phyloP scores from a whole-genome alignment of 2,329 filamentous ascomycete species.

The Pseudogymnoascus sp. region DNA sequence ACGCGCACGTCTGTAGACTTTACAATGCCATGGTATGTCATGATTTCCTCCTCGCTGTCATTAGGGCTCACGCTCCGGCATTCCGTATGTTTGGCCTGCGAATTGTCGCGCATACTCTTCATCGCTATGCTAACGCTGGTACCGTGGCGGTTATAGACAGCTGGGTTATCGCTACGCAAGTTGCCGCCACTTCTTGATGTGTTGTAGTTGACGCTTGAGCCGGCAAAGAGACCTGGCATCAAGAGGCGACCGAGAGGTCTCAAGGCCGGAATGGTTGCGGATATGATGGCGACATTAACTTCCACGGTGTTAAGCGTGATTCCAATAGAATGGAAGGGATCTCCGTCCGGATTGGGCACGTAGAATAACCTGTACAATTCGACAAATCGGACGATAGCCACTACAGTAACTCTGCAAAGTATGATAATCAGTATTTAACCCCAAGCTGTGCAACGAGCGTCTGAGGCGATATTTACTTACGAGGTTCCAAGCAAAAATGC shows the following conservation, averaged over 20 bases:
- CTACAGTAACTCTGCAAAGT: slow-evolving; percentile 27
- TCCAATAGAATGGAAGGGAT: slow-evolving; percentile 19
- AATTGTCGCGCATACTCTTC: background rate
- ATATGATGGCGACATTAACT: slow-evolving; percentile 33
- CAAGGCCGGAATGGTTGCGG: slow-evolving; percentile 31
- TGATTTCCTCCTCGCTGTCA: slow-evolving; percentile 34
- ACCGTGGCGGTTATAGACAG: background rate
- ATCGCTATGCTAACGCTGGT: slow-evolving; percentile 1
- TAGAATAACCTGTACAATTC: slow-evolving; percentile 25
- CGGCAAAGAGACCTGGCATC: slow-evolving; percentile 30
- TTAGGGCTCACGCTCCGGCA: slow-evolving; percentile 30
- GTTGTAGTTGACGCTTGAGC: slow-evolving; percentile 9
- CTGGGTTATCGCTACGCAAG: background rate
- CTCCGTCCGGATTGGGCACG: slow-evolving; percentile 12
- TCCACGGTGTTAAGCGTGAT: slow-evolving; percentile 31
- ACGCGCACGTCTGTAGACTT: slow-evolving; percentile 30
- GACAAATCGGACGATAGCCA: slow-evolving; percentile 30
- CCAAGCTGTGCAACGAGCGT: background rate
- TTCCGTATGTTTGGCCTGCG: slow-evolving; percentile 22
- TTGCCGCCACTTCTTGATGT: slow-evolving; percentile 10
- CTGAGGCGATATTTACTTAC: slow-evolving; percentile 24
- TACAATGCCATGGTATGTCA: slow-evolving; percentile 35
- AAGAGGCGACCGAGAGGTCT: slow-evolving; percentile 30
- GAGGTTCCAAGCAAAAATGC: slow-evolving; percentile 35
- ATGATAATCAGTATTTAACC: background rate